Evolutionary conservation across 1,284 basidiomycete species (phyloP).

Genomic region (Malassezia nana): DNA sequence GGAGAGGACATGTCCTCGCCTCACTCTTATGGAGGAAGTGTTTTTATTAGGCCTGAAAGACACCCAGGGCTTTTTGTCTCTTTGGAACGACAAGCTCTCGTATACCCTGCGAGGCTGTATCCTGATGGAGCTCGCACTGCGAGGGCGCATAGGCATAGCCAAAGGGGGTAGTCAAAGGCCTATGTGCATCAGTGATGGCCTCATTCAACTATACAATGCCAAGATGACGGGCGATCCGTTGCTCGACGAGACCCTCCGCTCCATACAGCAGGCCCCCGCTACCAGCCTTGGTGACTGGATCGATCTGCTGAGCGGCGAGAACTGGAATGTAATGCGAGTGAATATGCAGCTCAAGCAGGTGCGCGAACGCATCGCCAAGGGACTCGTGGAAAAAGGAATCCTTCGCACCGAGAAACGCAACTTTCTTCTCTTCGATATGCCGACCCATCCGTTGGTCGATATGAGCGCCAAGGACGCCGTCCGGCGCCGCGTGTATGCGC

Average conservation of each 20-base stretch:
- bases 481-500: conserved; percentile 33
- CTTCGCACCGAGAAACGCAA: conserved; percentile 47
- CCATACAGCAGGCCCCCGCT: conserved; percentile 35
- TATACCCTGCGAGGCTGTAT: conserved; percentile 45
- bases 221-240: conserved; percentile 44
- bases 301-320: conserved; percentile 46
- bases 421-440: conserved; percentile 47
- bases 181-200: conserved; percentile 25
- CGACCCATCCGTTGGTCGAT: conserved; percentile 45
- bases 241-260: conserved; percentile 43
- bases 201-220: conserved; percentile 37
- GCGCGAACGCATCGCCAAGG: conserved; percentile 45
- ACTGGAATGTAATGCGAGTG: conserved; percentile 47
- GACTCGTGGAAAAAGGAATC: conserved; percentile 46
- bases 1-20: conserved; percentile 63
- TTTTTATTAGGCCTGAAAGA: conserved; percentile 81
- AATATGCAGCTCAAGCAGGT: conserved; percentile 47
- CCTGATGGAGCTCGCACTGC: conserved; percentile 42
- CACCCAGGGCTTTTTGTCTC: conserved; percentile 52
- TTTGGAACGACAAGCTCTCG: conserved; percentile 49
- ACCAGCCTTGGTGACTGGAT: conserved; percentile 43
- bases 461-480: conserved; percentile 40
- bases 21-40: conserved; percentile 96
- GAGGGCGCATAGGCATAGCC: conserved; percentile 34
- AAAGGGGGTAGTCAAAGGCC: conserved; percentile 28